A percentile compares a stretch with the other conserved stretches of the same genome.
phyloP scores from a whole-genome alignment of 1,284 basidiomycete genomes.

The Puccinia hordei region DNA sequence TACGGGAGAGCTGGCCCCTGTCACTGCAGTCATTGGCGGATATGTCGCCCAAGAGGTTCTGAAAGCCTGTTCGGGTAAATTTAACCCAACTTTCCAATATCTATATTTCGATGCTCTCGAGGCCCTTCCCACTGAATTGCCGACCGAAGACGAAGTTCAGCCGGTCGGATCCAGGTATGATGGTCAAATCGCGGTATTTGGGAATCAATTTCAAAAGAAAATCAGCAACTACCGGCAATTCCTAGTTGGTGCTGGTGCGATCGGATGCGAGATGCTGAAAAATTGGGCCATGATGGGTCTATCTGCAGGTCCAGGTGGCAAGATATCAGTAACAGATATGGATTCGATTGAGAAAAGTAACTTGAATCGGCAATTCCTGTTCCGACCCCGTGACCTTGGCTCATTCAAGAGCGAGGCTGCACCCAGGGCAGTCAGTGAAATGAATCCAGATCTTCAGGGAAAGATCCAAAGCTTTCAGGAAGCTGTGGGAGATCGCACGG shows the following conservation, averaged over 20 bases:
- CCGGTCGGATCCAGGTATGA: constrained; percentile 82
- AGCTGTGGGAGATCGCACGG: constrained; percentile 87
- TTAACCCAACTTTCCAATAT: constrained; percentile 93
- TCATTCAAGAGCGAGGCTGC: constrained; percentile 98
- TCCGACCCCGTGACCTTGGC: constrained; percentile 93
- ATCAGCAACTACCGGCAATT: constrained; percentile 89
- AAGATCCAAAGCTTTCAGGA: constrained; percentile 90
- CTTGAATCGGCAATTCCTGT: constrained; percentile 96
- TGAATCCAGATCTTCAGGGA: constrained; percentile 90
- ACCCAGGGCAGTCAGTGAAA: constrained; percentile 84
- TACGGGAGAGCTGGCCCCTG: constrained; percentile 84
- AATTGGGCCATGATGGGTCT: constrained; percentile 99
- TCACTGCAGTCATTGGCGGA: constrained; percentile 92
- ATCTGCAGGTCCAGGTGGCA: constrained; percentile 75
- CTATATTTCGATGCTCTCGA: constrained; percentile 98
- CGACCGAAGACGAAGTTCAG: constrained; percentile 78
- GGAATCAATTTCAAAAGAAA: constrained; percentile 87
- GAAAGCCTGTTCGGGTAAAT: constrained; percentile 97
- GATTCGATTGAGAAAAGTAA: constrained; percentile 99
- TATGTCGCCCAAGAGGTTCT: constrained; percentile 98
- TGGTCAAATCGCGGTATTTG: constrained; percentile 93
- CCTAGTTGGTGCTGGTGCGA: constrained; percentile 95
- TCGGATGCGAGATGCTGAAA: constrained; percentile 99
- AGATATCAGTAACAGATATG: constrained; percentile 92
- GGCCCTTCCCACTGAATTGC: constrained; percentile 71